Evolutionary conservation across 2,329 filamentous ascomycete species (phyloP).

Genomic region (Malbranchea cinnamomea): DNA sequence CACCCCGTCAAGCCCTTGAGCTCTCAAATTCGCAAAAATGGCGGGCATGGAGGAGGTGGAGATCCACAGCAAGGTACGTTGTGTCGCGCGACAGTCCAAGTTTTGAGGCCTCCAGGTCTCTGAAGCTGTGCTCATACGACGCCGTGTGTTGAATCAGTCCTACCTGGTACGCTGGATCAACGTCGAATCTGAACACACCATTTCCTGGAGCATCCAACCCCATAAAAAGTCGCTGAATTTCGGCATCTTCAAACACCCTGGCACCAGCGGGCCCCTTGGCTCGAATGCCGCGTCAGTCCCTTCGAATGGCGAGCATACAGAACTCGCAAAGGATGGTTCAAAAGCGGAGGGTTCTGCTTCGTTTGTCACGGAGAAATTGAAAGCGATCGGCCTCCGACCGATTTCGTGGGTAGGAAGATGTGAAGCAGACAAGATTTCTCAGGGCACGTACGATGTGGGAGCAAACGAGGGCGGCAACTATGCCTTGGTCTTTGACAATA

Average conservation of each 20-base stretch:
- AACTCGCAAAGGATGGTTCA: constrained; percentile 18
- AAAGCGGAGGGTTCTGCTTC: constrained; percentile 37
- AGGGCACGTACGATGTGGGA: constrained; percentile 72
- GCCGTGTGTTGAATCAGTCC: constrained; percentile 42
- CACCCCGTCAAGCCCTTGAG: too few relatives aligned
- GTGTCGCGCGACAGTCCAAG: too few relatives aligned
- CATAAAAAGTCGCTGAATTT: constrained; percentile 99
- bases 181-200: constrained; percentile 76
- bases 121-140: not conserved
- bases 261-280: constrained; percentile 40
- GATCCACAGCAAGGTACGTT: constrained; percentile 96
- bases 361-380: constrained; percentile 52
- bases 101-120: not conserved
- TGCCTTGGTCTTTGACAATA: constrained; percentile 94
- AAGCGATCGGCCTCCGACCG: constrained; percentile 45
- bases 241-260: constrained; percentile 93
- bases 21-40: constrained; percentile 45
- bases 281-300: constrained; percentile 11
- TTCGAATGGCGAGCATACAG: constrained; percentile 22
- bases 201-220: constrained; percentile 94
- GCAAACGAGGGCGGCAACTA: constrained; percentile 76
- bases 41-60: constrained; percentile 93
- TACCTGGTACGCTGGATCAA: constrained; percentile 97
- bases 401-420: constrained; percentile 82
- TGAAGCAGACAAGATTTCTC: constrained; percentile 87